Base-by-base conservation (phyloP, 176 grass and related monocot genomes). In the Tillandsia fasciculata region DNA sequence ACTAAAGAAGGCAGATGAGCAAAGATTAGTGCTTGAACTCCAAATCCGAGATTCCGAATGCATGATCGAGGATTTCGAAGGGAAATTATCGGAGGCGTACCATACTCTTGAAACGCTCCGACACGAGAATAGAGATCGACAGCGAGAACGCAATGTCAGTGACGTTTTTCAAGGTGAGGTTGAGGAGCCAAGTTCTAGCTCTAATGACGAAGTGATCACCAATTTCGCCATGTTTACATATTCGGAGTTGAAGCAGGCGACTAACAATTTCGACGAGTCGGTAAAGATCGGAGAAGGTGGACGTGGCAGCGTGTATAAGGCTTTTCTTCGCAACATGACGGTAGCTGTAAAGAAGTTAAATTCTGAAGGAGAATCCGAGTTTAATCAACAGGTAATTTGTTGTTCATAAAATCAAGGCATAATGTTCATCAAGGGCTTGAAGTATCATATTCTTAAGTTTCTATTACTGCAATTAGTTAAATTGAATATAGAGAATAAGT, bases 261-360 rank as follows among this genome's bases (percentile, higher is more conserved):
- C 90, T 10, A 17, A 61, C 5, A 63, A 53, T 27, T 94, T 89
- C 76, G 61, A 79, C 52, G 83, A 82, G 58, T 79, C 80, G 1
- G 27, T 66, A 0, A 77, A 82, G 74, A 81, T 89, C 48, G 64
- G 70, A 9, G 56, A 81, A 67, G 79, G 71, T 3, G n/a, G 68
- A 0, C 63, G 71, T 9, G 83, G 83, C 70, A 74, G 42, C 2
- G 77, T 86, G 61, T 94, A 83, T 77, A 72, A 71, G 70, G 86
- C 52, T 7, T 56, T 70, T 3, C 51, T 94, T 13, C 68, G 76
- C 8, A 17, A 27, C 57, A 83, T 63, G 64, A 8, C 3, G 48
- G 86, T 89, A 10, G 83, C 86, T 20, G 70, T 89, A 14, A 94
- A 79, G 74, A 23, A 89, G 68, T 12, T 89, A 18, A 12, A 65